A percentile compares a stretch with the other conserved stretches of the same genome.
phyloP scores from a whole-genome alignment of 495 filamentous ascomycete species.

The Penicillium cosmopolitanum region DNA sequence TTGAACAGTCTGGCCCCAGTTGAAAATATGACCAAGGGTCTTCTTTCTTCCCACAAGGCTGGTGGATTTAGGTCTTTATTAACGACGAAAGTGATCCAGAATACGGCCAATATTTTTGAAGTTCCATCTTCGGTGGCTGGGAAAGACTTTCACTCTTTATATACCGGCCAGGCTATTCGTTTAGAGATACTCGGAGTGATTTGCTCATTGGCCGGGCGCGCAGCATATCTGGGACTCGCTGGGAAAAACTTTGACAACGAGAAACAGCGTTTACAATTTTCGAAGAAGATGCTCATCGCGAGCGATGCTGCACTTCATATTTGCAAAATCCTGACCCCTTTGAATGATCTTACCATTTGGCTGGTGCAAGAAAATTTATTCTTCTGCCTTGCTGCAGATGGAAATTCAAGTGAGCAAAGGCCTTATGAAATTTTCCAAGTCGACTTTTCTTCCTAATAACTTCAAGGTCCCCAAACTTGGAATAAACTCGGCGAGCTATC shows the following conservation, averaged over 20 bases:
- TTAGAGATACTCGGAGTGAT: constrained; percentile 38
- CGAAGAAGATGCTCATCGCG: constrained; percentile 32
- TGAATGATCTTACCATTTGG: constrained; percentile 41
- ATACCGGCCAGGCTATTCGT: constrained; percentile 29
- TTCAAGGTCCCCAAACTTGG: constrained; percentile 33
- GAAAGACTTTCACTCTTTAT: constrained; percentile 27
- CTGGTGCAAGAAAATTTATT: constrained; percentile 35
- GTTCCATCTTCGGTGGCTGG: constrained; percentile 22
- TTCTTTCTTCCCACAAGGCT: neutral
- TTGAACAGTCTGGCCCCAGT: constrained; percentile 23
- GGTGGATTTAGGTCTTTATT: neutral
- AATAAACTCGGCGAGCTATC: constrained; percentile 36
- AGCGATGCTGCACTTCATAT: constrained; percentile 32
- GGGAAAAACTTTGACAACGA: constrained; percentile 15
- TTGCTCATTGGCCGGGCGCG: constrained; percentile 33
- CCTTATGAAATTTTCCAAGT: neutral
- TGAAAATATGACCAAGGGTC: neutral
- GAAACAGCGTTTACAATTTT: constrained; percentile 21
- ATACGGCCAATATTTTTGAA: constrained; percentile 27
- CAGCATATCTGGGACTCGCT: constrained; percentile 30
- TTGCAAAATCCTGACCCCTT: constrained; percentile 34
- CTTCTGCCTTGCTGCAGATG: constrained; percentile 26
- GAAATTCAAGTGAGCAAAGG: constrained; percentile 34
- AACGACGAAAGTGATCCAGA: constrained; percentile 25
- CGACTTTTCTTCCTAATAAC: constrained; percentile 1